Evolutionary conservation across 2,329 filamentous ascomycete genomes (phyloP), one percentile per base, ranked within the genome.

Genomic region (Microcyclosporella mali): DNA sequence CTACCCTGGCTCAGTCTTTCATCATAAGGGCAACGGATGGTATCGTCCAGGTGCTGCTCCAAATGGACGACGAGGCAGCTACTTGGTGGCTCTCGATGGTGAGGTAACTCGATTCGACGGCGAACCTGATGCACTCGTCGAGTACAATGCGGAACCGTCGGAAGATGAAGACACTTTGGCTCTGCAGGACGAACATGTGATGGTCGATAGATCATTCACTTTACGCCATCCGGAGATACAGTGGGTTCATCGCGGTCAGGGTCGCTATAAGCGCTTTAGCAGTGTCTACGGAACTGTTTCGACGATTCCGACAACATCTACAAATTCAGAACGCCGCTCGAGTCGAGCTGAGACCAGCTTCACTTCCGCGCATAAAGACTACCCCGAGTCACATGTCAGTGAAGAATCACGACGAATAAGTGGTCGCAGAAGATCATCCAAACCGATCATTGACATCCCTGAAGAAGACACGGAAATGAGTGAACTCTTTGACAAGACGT

Each of bases 11-110:
- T 31, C 43, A 12, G 46, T 44, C 33, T 61, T 61, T 37, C 54
- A 59, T 21, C 59, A 62, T 45, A 55, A 51, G 40, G 59, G 59
- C 31, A 59, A 58, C 32, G 49, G 50, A n/a, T 58, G 54, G n/a
- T 61, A 59, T 42, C 55, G 53, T 28, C 52, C 50, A n/a, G 58
- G 57, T 6, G 39, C 49, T n/a, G 50, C 45, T n/a, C 56, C 56
- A 3, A 42, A 45, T 21, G 50, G 46, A 29, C 49, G 43, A 30
- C 49, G 45, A 33, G 52, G 50, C n/a, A 53, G 50, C 14, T 49
- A 51, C 27, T 40, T 42, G 16, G 43, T 55, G 2, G 41, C 41
- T 6, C 33, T 37, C 12, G 40, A 49, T 12, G 51, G 51, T 16
- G 17, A 40, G 14, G 27, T 40, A 10, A 44, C 39, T 12, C 19